These are phyloP conservation scores for Ustilago curta DNA, from an alignment of 1,284 basidiomycete species.

Conservation along the genomic window DNA sequence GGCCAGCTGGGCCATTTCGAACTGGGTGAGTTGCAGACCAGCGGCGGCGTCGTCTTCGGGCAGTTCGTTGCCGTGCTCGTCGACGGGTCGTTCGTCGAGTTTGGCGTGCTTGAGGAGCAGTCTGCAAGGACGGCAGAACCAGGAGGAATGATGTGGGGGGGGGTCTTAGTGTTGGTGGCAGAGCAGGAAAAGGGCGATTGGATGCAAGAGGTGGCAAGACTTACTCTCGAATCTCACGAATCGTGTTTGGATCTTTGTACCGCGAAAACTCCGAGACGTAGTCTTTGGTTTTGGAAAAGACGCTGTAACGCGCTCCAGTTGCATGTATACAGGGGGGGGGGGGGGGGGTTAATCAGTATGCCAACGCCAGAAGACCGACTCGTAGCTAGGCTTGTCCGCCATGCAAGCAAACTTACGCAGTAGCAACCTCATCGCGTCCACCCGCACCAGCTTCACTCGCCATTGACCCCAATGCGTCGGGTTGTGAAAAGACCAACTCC, in stretches of 20 bases:
- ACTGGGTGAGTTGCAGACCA: constrained; percentile 82
- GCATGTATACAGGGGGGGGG: no score
- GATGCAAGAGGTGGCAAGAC: constrained; percentile 61
- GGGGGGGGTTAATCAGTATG: neutral
- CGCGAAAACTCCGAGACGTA: constrained; percentile 91
- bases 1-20: constrained; percentile 91
- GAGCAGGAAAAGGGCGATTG: neutral
- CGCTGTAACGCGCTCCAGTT: constrained; percentile 71
- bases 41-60: constrained; percentile 69
- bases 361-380: neutral
- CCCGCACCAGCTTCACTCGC: constrained; percentile 69
- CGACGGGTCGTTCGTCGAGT: constrained; percentile 38
- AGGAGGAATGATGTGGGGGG: constrained; percentile 3
- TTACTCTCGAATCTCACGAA: constrained; percentile 87
- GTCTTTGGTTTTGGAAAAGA: constrained; percentile 90
- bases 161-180: neutral
- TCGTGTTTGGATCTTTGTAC: constrained; percentile 86
- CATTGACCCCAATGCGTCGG: constrained; percentile 73
- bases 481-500: constrained; percentile 82
- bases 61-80: constrained; percentile 45
- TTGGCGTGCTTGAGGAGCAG: constrained; percentile 52
- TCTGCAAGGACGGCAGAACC: constrained; percentile 13
- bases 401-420: constrained; percentile 69
- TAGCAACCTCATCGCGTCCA: constrained; percentile 85
- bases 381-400: neutral